Evolutionary conservation across 1,284 basidiomycete genomes (phyloP), one percentile per base, ranked within the genome.

Genomic region (Trichosporon sp.): DNA sequence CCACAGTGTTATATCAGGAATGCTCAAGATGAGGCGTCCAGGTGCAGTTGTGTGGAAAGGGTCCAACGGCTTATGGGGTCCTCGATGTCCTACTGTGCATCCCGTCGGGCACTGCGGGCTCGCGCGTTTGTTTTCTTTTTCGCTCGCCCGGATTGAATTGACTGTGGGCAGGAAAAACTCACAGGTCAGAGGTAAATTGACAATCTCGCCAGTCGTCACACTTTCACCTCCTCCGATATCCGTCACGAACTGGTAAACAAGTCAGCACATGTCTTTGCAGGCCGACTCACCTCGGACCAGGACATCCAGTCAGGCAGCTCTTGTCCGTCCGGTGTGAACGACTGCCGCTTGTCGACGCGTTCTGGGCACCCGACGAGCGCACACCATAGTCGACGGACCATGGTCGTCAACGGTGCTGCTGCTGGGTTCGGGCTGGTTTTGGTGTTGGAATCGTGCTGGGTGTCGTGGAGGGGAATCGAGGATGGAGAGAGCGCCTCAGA

Each of bases 141-240:
- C n/a, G 27, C 3, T 15, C 15, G 27, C 11, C 5, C 51, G 23
- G 51, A 25, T 21, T 53, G 21, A 31, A 47, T 64, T 31, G 63
- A 21, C 42, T 7, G 38, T n/a, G 21, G 58, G 15, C 32, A 34
- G n/a, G 51, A n/a, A 18, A 32, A 15, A 73, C 75, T 70, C 63
- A 77, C 76, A 78, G 1, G 76, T 75, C 35, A 75, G 58, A 5
- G 76, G 76, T 0, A 76, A 64, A 13, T 74, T 62, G 23, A 73
- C 72, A n/a, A 78, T 66, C 15, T 63, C 68, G n/a, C 73, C 75
- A 0, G 75, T 75, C 1, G 72, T 74, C 21, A 74, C 63, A 3
- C 47, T 60, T 27, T 68, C 35, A 18, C 73, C 74, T 31, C 67
- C 68, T 31, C 67, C 68, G 25, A 75, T 60, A 2, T 65, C 70